Conservation (phyloP, 768 basidiomycete genomes). For the Macrolepiota dolichaula region DNA sequence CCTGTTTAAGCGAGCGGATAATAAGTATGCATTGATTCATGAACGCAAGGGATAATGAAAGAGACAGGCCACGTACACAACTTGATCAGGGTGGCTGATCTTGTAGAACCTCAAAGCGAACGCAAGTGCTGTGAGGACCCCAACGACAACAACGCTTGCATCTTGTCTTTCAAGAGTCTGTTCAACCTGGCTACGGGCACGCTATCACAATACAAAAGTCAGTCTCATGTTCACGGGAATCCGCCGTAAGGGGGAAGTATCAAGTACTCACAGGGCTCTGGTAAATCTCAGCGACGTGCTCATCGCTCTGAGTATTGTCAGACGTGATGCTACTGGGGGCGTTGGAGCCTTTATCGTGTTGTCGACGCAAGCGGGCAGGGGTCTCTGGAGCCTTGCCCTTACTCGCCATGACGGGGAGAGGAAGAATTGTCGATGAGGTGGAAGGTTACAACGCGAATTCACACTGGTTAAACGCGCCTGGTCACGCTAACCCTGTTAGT, state of each 20-base stretch:
- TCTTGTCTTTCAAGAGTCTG: constrained; percentile 56
- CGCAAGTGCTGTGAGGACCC: constrained; percentile 66
- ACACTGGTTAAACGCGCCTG: neutral
- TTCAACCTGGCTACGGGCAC: constrained; percentile 58
- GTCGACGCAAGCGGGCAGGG: constrained; percentile 9
- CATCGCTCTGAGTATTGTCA: constrained; percentile 44
- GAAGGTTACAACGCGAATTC: neutral
- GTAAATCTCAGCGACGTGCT: constrained; percentile 46
- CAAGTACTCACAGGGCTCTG: constrained; percentile 42
- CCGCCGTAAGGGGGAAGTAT: neutral
- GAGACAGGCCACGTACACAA: constrained; percentile 61
- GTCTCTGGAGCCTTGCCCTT: constrained; percentile 24
- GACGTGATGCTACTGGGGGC: constrained; percentile 17
- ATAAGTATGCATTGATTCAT: neutral
- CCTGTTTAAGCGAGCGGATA: constrained; percentile 33
- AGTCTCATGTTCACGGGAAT: neutral
- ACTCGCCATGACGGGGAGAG: constrained; percentile 25
- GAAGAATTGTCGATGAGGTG: constrained; percentile 10
- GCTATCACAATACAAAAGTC: constrained; percentile 26
- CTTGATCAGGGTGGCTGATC: constrained; percentile 91
- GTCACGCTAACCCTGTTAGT: constrained; percentile 4
- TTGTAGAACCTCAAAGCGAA: constrained; percentile 90
- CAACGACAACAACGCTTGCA: constrained; percentile 62
- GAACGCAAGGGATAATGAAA: neutral
- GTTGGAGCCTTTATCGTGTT: constrained; percentile 16